phyloP scores from a whole-genome alignment of 768 basidiomycete genomes.

The Crepidotus variabilis region DNA sequence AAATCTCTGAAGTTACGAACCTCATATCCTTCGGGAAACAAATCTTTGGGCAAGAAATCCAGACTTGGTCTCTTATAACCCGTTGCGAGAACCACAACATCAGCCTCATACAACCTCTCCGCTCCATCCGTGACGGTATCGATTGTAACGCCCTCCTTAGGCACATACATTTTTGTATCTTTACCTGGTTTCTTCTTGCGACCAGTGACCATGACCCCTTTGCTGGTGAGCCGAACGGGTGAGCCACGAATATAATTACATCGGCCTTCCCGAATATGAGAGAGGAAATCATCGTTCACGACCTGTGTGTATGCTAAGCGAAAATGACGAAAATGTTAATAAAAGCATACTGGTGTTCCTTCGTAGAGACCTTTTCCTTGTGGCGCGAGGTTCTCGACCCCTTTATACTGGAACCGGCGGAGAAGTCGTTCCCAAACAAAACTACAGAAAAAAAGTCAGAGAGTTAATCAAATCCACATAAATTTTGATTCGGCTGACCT shows the following conservation, averaged over 20 bases:
- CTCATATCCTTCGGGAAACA: constrained; percentile 49
- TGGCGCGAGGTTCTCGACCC: constrained; percentile 41
- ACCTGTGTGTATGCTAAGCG: constrained; percentile 22
- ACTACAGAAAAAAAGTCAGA: constrained; percentile 17
- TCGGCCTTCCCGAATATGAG: constrained; percentile 36
- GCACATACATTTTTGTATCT: constrained; percentile 21
- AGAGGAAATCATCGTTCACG: constrained; percentile 49
- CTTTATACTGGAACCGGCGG: constrained; percentile 37
- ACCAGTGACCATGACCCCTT: constrained; percentile 33
- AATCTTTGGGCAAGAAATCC: constrained; percentile 40
- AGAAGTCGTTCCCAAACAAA: constrained; percentile 47
- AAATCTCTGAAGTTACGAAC: constrained; percentile 15
- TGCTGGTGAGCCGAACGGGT: constrained; percentile 27
- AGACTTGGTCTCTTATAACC: constrained; percentile 45
- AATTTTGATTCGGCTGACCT: constrained; percentile 23
- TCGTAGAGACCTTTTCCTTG: constrained; percentile 38
- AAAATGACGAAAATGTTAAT: not conserved
- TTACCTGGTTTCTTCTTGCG: constrained; percentile 24
- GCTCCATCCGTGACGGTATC: constrained; percentile 15
- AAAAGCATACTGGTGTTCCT: constrained; percentile 35
- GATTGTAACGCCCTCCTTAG: constrained; percentile 11
- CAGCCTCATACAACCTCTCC: constrained; percentile 30
- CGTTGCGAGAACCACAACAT: constrained; percentile 50
- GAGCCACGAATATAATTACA: constrained; percentile 48
- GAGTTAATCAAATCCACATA: not conserved